Base-by-base conservation (phyloP, 2,329 filamentous ascomycete genomes). In the Epichloe sibirici region DNA sequence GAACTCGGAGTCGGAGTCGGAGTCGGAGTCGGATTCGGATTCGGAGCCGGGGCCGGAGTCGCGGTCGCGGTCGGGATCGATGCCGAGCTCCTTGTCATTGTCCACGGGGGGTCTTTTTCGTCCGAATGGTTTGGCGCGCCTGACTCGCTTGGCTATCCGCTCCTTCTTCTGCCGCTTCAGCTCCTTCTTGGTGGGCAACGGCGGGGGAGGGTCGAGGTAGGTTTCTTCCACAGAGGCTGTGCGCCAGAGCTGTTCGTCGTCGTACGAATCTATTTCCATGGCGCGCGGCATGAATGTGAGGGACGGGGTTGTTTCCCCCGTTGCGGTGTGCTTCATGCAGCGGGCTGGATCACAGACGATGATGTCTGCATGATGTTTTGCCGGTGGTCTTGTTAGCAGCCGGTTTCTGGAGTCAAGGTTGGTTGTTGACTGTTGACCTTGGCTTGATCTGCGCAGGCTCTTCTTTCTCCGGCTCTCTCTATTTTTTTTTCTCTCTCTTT, bases 141-240 rank as follows among this genome's bases (percentile, higher is more conserved):
- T n/a, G 37, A n/a, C 4, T 39, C n/a, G 37, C 37, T n/a, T 5
- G 13, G 37, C 13, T 11, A 39, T 39, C 5, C 37, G 37, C 37
- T n/a, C 37, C 11, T 39, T 39, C 37, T 39, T 39, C n/a, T 39
- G 37, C 37, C 37, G 37, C 37, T 39, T 39, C 13, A 39, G 37
- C n/a, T 39, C 37, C 11, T 39, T 39, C n/a, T 39, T 39, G 13
- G 58, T 53, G 1, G 60, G 42, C 28, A 39, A 12, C 4, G 58
- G 61, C 2, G 61, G 56, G 56, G 61, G 62, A 1, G 61, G 62
- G 28, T 65, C 60, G 3, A 65, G 56, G 25, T 60, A 64, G 0
- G 58, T 59, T 53, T 64, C 63, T 9, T 58, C 58, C 2, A 60
- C 50, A 4, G 37, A 39, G 37, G 37, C 5, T 63, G 62, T 21